phyloP scores from a whole-genome alignment of 148 eudicot genomes.

The Gaultheria prostrata region DNA sequence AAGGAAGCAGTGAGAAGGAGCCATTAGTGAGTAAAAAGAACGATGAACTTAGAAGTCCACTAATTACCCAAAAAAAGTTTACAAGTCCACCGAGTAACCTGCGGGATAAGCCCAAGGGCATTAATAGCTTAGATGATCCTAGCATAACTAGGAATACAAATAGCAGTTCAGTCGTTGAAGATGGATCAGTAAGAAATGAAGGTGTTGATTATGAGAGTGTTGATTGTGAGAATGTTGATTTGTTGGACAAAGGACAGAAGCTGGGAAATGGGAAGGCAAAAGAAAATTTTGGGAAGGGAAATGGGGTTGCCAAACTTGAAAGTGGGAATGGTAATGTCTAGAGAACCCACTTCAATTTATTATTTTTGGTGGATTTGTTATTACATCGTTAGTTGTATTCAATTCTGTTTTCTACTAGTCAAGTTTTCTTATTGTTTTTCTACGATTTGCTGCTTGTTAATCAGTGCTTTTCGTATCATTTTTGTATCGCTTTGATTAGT shows the following conservation, averaged over 20 bases:
- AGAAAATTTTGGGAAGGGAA: constrained; percentile 14
- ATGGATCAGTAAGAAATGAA: constrained; percentile 19
- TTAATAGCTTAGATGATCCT: constrained; percentile 29
- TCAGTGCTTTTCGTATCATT: not conserved
- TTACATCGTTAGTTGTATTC: not conserved
- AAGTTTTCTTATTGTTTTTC: not conserved
- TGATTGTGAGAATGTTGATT: constrained; percentile 19
- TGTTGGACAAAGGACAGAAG: constrained; percentile 6
- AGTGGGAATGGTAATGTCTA: constrained; percentile 35
- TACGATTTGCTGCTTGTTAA: not conserved
- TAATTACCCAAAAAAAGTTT: not conserved
- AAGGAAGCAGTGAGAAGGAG: constrained; percentile 22
- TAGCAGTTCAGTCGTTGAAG: constrained; percentile 20
- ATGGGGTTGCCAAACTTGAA: constrained; percentile 21
- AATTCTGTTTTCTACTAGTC: not conserved
- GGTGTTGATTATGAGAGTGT: constrained; percentile 22
- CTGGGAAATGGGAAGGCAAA: constrained; percentile 23
- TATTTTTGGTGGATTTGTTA: not conserved
- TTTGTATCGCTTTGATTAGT: not conserved
- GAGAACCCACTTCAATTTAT: not conserved
- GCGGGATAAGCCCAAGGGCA: constrained; percentile 63
- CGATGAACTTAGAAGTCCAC: constrained; percentile 35
- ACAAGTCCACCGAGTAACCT: constrained; percentile 19
- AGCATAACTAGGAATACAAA: constrained; percentile 16
- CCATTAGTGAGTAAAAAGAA: constrained; percentile 52